Evolutionary conservation across 176 grass and related monocot genomes (phyloP).

Genomic region (Bolboschoenus planiculmis): DNA sequence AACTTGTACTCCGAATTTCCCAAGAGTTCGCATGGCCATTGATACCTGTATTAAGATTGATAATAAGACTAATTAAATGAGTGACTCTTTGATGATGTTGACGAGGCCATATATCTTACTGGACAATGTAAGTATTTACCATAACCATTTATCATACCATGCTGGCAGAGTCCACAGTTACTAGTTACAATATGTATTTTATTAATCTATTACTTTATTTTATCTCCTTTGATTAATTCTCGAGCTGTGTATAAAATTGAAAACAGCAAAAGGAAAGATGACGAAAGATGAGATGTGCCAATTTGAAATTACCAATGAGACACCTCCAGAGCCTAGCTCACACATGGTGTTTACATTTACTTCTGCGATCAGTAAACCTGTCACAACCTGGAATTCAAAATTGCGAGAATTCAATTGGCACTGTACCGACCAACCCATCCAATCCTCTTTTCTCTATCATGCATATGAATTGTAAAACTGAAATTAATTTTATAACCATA

Average conservation of each 20-base stretch:
- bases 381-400: conserved; percentile 70
- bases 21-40: conserved; percentile 83
- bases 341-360: conserved; percentile 99
- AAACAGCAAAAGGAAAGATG: neutral
- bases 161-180: neutral
- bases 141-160: neutral
- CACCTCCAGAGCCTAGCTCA: conserved; percentile 87
- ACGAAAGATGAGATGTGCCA: no score
- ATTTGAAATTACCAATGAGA: conserved; percentile 68
- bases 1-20: conserved; percentile 68
- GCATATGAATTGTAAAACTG: neutral
- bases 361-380: conserved; percentile 84
- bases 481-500: conserved; percentile 72
- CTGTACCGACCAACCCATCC: neutral
- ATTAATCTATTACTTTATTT: neutral
- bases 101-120: neutral
- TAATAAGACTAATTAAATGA: neutral
- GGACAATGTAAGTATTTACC: neutral
- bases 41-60: conserved; percentile 59
- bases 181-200: neutral
- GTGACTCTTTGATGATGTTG: neutral
- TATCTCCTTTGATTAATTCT: neutral
- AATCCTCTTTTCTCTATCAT: neutral
- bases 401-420: conserved; percentile 5
- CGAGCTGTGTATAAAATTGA: neutral